Percentiles rank a stretch among this genome's conserved stretches.
These are phyloP conservation scores for Backusella sp. DNA, from an alignment of 192 early-diverging fungal genomes.

Conservation along the genomic window DNA sequence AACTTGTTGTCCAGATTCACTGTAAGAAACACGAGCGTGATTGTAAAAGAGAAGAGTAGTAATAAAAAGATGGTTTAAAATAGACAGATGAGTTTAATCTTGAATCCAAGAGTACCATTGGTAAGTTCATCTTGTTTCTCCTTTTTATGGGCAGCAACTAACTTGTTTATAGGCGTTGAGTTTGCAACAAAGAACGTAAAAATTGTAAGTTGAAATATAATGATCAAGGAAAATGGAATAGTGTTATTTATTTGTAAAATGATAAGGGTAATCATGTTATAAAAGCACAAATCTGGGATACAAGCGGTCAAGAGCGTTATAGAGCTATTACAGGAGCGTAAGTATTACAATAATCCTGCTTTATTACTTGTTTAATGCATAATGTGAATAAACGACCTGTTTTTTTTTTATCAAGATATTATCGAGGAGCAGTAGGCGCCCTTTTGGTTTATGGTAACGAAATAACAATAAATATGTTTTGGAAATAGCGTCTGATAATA, in stretches of 20 bases:
- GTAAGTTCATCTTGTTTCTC: slow-evolving; percentile 25
- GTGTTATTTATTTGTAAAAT: not conserved
- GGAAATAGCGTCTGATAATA: too few relatives aligned
- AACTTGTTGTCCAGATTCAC: slow-evolving; percentile 80
- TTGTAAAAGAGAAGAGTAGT: not conserved
- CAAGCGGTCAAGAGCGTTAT: slow-evolving; percentile 94
- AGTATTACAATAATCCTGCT: not conserved
- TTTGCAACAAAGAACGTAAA: slow-evolving; percentile 46
- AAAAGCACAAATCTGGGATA: slow-evolving; percentile 68
- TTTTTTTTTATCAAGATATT: slow-evolving; percentile 63
- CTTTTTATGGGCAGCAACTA: not conserved
- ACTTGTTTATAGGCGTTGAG: slow-evolving; percentile 35
- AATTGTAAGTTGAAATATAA: slow-evolving; percentile 19
- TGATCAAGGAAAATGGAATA: not conserved
- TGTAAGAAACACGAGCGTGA: slow-evolving; percentile 25
- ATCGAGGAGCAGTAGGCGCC: slow-evolving; percentile 93
- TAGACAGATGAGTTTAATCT: slow-evolving; percentile 90
- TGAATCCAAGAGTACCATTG: slow-evolving; percentile 97
- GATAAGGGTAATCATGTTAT: slow-evolving; percentile 18
- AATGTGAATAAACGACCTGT: not conserved
- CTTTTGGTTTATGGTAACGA: slow-evolving; percentile 82
- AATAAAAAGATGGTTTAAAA: not conserved
- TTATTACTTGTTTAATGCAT: not conserved
- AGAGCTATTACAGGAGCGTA: slow-evolving; percentile 79
- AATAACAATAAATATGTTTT: not conserved